Conservation (phyloP, 1,284 basidiomycete species). For the Ganoderma multipileum region DNA sequence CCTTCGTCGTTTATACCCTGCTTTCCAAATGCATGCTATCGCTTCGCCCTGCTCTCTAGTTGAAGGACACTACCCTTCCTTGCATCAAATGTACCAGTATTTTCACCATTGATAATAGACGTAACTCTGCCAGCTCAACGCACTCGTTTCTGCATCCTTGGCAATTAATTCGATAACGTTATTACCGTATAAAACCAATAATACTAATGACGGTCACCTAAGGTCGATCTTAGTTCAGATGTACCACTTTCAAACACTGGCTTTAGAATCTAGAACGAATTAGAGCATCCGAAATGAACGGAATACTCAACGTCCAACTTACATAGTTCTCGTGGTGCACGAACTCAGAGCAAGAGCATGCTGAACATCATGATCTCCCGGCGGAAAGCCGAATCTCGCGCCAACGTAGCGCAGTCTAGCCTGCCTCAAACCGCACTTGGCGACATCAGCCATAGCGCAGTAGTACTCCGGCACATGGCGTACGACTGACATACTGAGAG, state of each 20-base stretch:
- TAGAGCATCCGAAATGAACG: neutral
- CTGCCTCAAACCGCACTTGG: neutral
- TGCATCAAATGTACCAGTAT: too few relatives aligned
- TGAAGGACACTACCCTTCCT: too few relatives aligned
- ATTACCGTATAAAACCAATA: too few relatives aligned
- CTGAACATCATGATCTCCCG: neutral
- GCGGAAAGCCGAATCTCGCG: neutral
- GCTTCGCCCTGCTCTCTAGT: neutral
- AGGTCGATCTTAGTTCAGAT: too few relatives aligned
- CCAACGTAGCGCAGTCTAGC: neutral
- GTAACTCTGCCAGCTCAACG: too few relatives aligned
- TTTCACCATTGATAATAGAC: too few relatives aligned
- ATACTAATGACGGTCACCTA: too few relatives aligned
- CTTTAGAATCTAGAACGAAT: neutral
- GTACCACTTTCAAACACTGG: neutral
- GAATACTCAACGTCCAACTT: neutral
- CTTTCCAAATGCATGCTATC: neutral
- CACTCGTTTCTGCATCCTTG: too few relatives aligned
- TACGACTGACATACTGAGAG: too few relatives aligned
- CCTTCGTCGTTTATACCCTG: neutral
- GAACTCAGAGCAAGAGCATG: too few relatives aligned
- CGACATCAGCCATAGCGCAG: neutral
- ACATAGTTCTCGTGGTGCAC: neutral
- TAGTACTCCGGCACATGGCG: neutral
- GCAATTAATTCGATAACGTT: too few relatives aligned